phyloP scores from a whole-genome alignment of 1,284 basidiomycete genomes.

The Rhodotorula sp. region DNA sequence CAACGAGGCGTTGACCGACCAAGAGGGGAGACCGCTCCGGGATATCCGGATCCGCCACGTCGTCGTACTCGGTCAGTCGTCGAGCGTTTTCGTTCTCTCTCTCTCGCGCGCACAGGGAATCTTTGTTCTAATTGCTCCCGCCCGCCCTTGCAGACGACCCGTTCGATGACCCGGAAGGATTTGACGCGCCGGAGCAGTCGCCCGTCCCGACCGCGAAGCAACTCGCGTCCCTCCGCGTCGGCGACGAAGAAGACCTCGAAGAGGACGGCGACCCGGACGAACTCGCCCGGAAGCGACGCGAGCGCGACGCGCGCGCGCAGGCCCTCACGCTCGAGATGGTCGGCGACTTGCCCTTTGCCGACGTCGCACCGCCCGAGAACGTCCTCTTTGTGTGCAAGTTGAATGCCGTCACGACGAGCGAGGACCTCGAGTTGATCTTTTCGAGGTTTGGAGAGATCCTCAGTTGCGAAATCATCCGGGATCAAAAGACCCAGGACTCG shows the following conservation, averaged over 20 bases:
- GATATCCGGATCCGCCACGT: conserved; percentile 91
- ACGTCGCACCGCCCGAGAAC: conserved; percentile 96
- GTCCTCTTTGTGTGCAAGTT: conserved; percentile 98
- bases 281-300: conserved; percentile 71
- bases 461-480: conserved; percentile 94
- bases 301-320: conserved; percentile 83
- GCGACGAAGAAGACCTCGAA: conserved; percentile 74
- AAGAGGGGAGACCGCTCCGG: conserved; percentile 83
- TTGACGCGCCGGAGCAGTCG: conserved; percentile 69
- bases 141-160: conserved; percentile 72
- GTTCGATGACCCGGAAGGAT: conserved; percentile 77
- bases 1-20: conserved; percentile 85
- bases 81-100: too few species aligned
- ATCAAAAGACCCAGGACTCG: conserved; percentile 92
- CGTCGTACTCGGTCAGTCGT: conserved; percentile 73
- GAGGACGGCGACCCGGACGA: conserved; percentile 60
- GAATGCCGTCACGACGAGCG: conserved; percentile 90
- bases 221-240: conserved; percentile 63
- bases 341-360: conserved; percentile 95
- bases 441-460: conserved; percentile 91
- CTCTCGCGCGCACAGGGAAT: too few species aligned
- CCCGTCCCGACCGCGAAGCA: conserved; percentile 58
- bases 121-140: too few species aligned
- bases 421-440: conserved; percentile 96
- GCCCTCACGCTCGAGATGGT: conserved; percentile 99